Evolutionary conservation across 176 grass and related monocot genomes (phyloP), one percentile per base, ranked within the genome.

Genomic region (Areca catechu): DNA sequence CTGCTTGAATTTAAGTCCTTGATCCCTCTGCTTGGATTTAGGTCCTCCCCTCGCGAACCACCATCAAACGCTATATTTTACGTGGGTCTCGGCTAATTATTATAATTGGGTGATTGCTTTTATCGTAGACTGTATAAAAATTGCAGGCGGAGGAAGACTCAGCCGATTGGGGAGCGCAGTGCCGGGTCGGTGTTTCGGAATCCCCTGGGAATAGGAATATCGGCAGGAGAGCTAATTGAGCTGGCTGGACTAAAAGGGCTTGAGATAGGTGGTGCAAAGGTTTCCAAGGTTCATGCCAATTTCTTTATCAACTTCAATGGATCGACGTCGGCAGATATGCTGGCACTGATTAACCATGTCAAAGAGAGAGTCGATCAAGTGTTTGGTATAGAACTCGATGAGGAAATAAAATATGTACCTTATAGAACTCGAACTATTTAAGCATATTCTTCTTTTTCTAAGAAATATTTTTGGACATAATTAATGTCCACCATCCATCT

Each of bases 281-380:
- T 68, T 18, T 69, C 52, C 37, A 23, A 16, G 12, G 28, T 49
- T 48, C 66, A 69, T 69, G 53, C 66, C 6, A 69, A 69, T 57
- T 69, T 69, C 54, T 69, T 69, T 54, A 57, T 69, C 29, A 57
- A 57, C 20, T 69, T 57, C 15, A 24, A 69, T 19, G 20, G 66
- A 6, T 68, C 52, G 0, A 68, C 51, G 15, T 68, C 65, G 4
- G 5, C 12, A 22, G 52, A 68, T 53, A 68, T 69, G 66, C 20
- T 69, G 1, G 20, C 20, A 15, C 53, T 69, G 12, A 57, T 69
- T 19, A 57, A 48, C 66, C 66, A 69, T 57, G 66, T 69, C 19
- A 69, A 69, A 48, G 19, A 69, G 22, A 21, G 27, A 5, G 66
- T 69, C 19, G 51, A 57, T 48, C 7, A 24, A 25, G 4, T 48